These are phyloP conservation scores for Boletus reticulatus DNA, from an alignment of 768 basidiomycete genomes.

Conservation along the genomic window DNA sequence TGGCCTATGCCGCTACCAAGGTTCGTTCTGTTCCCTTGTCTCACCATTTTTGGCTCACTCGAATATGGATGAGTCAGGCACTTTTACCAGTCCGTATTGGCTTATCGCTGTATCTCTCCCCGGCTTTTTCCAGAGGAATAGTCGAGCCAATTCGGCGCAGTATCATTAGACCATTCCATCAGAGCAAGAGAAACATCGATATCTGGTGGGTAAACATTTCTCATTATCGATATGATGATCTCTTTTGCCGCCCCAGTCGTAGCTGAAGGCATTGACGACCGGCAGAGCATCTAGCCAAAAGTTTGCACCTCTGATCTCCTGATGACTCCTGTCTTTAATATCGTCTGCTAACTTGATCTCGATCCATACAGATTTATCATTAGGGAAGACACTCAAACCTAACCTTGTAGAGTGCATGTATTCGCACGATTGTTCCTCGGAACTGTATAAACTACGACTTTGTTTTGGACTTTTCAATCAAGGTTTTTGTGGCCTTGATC, in stretches of 20 bases:
- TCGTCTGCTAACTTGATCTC: conserved; percentile 9
- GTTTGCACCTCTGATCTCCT: conserved; percentile 58
- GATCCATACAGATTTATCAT: not conserved
- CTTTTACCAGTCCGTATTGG: conserved; percentile 72
- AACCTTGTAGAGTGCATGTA: not conserved
- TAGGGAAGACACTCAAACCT: not conserved
- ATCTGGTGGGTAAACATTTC: conserved; percentile 29
- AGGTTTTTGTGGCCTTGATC: conserved; percentile 55
- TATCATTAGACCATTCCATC: conserved; percentile 20
- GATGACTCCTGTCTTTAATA: not conserved
- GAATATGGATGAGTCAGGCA: conserved; percentile 44
- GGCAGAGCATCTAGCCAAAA: conserved; percentile 68
- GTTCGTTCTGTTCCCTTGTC: conserved; percentile 35
- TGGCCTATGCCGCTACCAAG: conserved; percentile 82
- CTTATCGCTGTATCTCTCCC: conserved; percentile 67
- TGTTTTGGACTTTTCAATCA: conserved; percentile 44
- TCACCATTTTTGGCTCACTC: not conserved
- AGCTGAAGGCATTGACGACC: conserved; percentile 60
- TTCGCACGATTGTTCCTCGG: conserved; percentile 3
- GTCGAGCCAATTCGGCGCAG: conserved; percentile 56
- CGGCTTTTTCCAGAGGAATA: conserved; percentile 65
- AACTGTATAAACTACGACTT: not conserved
- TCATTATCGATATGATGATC: conserved; percentile 45
- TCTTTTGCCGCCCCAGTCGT: conserved; percentile 77
- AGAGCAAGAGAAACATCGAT: not conserved